A percentile compares a stretch with the other conserved stretches of the same genome.
These are phyloP conservation scores for Pseudozyma sp. DNA, from an alignment of 1,284 basidiomycete species.

Conservation along the genomic window DNA sequence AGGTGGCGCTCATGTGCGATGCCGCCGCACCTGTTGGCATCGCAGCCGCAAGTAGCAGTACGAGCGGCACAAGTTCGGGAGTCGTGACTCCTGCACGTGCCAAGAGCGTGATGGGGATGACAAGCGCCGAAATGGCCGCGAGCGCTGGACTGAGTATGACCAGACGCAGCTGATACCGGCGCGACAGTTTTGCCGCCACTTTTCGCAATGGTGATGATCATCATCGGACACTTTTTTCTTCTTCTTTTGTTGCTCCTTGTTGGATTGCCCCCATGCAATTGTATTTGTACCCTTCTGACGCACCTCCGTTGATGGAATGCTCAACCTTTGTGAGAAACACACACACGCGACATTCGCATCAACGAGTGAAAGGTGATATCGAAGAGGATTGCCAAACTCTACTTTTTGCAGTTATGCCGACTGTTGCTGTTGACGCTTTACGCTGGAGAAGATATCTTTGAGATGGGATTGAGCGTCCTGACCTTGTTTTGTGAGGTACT, in stretches of 20 bases:
- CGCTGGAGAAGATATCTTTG: conserved; percentile 49
- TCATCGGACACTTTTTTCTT: too few species aligned
- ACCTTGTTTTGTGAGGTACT: conserved; percentile 49
- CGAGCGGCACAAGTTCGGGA: conserved; percentile 8
- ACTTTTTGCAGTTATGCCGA: neutral
- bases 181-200: too few species aligned
- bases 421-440: conserved; percentile 37
- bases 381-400: neutral
- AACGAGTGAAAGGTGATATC: neutral
- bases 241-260: too few species aligned
- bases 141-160: too few species aligned
- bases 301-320: too few species aligned
- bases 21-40: conserved; percentile 22
- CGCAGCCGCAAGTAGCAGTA: neutral
- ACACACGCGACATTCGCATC: too few species aligned
- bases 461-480: conserved; percentile 48
- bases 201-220: too few species aligned
- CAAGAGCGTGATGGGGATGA: conserved; percentile 24
- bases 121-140: conserved; percentile 2
- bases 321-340: too few species aligned
- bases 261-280: too few species aligned
- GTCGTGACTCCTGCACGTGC: conserved; percentile 19
- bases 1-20: conserved; percentile 45
- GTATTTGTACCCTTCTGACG: too few species aligned
- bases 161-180: too few species aligned